Evolutionary conservation across 305 asterid genomes (phyloP).

Genomic region (Fraxinus sp.): DNA sequence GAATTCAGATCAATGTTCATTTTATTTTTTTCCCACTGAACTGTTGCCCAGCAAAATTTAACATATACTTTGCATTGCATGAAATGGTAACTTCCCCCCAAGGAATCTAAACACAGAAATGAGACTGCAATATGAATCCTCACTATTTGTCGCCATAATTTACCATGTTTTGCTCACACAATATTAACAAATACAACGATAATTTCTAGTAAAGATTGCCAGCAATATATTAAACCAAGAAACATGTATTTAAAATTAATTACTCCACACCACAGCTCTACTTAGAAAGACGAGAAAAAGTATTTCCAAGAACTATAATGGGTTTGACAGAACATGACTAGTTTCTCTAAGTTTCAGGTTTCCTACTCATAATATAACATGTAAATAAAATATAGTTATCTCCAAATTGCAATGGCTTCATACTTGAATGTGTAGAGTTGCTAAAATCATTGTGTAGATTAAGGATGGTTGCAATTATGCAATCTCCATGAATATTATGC

Average conservation of each 20-base stretch:
- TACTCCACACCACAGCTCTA: not conserved
- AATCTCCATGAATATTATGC: not conserved
- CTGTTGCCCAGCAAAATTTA: not conserved
- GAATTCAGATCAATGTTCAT: not conserved
- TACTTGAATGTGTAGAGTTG: not conserved
- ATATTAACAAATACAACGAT: not conserved
- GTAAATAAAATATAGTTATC: not conserved
- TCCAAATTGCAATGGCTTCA: not conserved
- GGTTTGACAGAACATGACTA: not conserved
- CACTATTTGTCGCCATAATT: not conserved
- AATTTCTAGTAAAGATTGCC: not conserved
- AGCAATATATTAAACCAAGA: not conserved
- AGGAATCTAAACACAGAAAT: conserved; percentile 4
- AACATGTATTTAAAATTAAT: not conserved
- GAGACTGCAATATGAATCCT: not conserved
- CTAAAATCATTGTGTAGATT: conserved; percentile 5
- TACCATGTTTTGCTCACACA: not conserved
- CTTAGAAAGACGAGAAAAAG: not conserved
- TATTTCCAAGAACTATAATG: not conserved
- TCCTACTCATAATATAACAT: not conserved
- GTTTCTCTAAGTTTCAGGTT: not conserved
- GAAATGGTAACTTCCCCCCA: not conserved
- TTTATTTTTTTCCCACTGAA: not conserved
- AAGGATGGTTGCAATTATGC: not conserved
- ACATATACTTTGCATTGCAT: not conserved